Evolutionary conservation across 164 flowering plant species (phyloP).

Genomic region (Amborella trichopoda): DNA sequence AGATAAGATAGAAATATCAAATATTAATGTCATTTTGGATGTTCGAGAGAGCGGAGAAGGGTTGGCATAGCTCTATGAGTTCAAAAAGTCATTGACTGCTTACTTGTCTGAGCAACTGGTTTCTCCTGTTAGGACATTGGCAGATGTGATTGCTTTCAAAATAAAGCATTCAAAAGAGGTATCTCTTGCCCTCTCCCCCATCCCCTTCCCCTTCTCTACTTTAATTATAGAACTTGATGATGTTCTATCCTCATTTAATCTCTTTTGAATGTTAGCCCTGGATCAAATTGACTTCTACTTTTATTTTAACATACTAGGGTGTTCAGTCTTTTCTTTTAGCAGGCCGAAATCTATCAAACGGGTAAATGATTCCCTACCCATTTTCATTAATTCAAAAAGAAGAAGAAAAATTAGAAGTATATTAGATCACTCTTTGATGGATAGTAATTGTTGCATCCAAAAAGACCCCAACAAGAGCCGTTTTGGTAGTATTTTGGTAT

Average conservation of each 20-base stretch:
- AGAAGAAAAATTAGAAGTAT: too few relatives aligned
- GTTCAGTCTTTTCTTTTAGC: background rate
- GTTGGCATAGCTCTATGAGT: conserved; percentile 28
- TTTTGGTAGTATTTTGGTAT: too few relatives aligned
- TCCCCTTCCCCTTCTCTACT: background rate
- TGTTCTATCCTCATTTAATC: background rate
- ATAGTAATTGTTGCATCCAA: too few relatives aligned
- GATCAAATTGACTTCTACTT: background rate
- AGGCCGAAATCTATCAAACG: background rate
- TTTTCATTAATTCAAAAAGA: too few relatives aligned
- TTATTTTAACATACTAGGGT: background rate
- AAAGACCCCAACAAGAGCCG: too few relatives aligned
- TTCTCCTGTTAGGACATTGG: conserved; percentile 46
- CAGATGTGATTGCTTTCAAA: conserved; percentile 51
- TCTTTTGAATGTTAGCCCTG: background rate
- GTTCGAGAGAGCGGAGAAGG: conserved; percentile 15
- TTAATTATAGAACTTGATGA: background rate
- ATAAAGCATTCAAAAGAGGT: conserved; percentile 27
- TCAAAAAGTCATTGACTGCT: conserved; percentile 27
- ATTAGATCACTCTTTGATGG: too few relatives aligned
- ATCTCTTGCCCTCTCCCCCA: too few relatives aligned
- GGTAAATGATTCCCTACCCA: too few relatives aligned
- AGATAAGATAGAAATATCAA: conserved; percentile 29
- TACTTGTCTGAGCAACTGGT: conserved; percentile 29
- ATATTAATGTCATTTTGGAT: conserved; percentile 15